These are phyloP conservation scores for Hansenula lynferdii DNA, from an alignment of 1,139 yeast species.

Conservation along the genomic window DNA sequence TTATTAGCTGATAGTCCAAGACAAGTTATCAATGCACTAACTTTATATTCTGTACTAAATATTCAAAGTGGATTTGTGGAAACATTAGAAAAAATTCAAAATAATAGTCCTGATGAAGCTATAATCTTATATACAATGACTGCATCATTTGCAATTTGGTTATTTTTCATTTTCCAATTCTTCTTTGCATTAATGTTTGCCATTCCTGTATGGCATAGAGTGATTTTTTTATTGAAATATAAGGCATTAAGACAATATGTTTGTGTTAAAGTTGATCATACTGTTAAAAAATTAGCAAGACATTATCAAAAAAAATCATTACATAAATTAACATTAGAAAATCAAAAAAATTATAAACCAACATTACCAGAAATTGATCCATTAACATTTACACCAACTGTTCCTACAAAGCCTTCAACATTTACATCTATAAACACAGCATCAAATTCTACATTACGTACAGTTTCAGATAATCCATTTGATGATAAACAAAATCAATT, in stretches of 20 bases:
- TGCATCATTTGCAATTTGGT: slow-evolving; percentile 72
- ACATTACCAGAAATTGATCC: slow-evolving; percentile 15
- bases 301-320: slow-evolving; percentile 36
- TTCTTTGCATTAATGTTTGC: slow-evolving; percentile 51
- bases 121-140: slow-evolving; percentile 71
- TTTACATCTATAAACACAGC: neutral
- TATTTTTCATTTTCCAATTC: slow-evolving; percentile 59
- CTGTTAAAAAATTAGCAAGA: slow-evolving; percentile 47
- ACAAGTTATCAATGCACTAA: slow-evolving; percentile 76
- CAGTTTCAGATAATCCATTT: slow-evolving; percentile 5
- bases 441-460: neutral
- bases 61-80: slow-evolving; percentile 44
- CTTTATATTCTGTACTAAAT: slow-evolving; percentile 51
- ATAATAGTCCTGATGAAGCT: slow-evolving; percentile 58
- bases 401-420: neutral
- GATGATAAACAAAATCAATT: slow-evolving; percentile 1
- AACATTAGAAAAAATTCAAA: slow-evolving; percentile 56
- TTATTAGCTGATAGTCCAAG: slow-evolving; percentile 84
- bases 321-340: slow-evolving; percentile 20
- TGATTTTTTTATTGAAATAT: slow-evolving; percentile 33
- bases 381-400: neutral
- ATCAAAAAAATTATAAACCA: slow-evolving; percentile 20
- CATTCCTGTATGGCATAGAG: slow-evolving; percentile 48
- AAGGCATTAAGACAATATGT: slow-evolving; percentile 52
- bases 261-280: slow-evolving; percentile 48